These are phyloP conservation scores for Plasmopara viticola DNA, from an alignment of 352 stramenopile genomes.

Conservation along the genomic window DNA sequence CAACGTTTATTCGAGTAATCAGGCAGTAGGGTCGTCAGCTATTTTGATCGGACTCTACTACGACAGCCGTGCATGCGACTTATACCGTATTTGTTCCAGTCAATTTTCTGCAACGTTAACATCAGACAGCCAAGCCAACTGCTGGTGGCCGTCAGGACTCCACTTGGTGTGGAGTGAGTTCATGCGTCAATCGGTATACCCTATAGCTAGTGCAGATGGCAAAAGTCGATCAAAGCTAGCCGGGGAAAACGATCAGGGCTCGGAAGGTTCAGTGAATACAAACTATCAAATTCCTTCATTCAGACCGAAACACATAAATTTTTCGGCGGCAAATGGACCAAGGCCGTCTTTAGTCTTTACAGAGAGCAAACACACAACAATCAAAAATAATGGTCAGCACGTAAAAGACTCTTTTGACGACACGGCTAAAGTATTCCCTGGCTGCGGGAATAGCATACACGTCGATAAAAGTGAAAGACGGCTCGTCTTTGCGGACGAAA, in stretches of 20 bases:
- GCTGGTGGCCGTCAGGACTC: conserved; percentile 5
- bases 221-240: conserved; percentile 11
- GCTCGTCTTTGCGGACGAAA: conserved; percentile 67
- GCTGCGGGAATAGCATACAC: conserved; percentile 3
- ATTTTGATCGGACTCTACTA: too few species aligned
- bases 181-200: conserved; percentile 60
- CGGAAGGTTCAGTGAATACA: conserved; percentile 15
- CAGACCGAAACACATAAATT: conserved; percentile 9
- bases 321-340: conserved; percentile 9
- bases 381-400: conserved; percentile 8
- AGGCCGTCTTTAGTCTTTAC: conserved; percentile 7
- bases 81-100: not conserved
- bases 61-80: not conserved
- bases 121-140: conserved; percentile 3
- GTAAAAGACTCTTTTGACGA: conserved; percentile 20
- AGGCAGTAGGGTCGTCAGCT: too few species aligned
- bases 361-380: conserved; percentile 19
- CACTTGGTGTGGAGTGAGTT: conserved; percentile 46
- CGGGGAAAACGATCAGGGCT: conserved; percentile 15
- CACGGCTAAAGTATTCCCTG: conserved; percentile 9
- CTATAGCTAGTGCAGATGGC: conserved; percentile 33
- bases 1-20: too few species aligned
- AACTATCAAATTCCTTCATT: conserved; percentile 11
- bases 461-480: conserved; percentile 27
- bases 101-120: not conserved